phyloP scores from a whole-genome alignment of 768 basidiomycete species.

The Leccinum uliginosum region DNA sequence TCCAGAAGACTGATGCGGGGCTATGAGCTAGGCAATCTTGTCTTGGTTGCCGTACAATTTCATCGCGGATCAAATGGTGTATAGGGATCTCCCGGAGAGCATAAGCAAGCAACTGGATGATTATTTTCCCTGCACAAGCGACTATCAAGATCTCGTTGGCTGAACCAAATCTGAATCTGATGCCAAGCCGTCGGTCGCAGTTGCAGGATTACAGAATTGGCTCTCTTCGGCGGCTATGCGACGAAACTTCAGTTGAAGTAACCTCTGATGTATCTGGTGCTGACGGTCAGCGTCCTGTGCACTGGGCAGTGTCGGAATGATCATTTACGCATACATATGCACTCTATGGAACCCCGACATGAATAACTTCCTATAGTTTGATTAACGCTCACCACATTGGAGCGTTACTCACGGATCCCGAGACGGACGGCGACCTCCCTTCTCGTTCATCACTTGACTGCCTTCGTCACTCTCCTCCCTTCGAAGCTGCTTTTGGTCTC shows the following conservation, averaged over 20 bases:
- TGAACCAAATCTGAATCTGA: not conserved
- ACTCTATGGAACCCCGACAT: too few relatives aligned
- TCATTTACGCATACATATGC: too few relatives aligned
- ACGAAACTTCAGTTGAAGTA: not conserved
- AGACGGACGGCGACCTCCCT: too few relatives aligned
- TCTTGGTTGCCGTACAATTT: not conserved
- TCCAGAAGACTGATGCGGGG: conserved; percentile 14
- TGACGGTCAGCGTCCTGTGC: not conserved
- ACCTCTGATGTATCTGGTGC: not conserved
- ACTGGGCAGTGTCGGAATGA: not conserved
- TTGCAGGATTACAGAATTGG: not conserved
- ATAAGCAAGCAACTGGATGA: not conserved
- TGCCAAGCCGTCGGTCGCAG: not conserved
- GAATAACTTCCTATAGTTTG: too few relatives aligned
- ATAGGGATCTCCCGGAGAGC: not conserved
- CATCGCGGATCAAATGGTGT: conserved; percentile 8
- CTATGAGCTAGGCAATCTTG: not conserved
- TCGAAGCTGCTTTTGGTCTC: conserved; percentile 39
- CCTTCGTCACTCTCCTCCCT: conserved; percentile 49
- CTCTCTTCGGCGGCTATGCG: not conserved
- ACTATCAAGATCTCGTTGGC: not conserved
- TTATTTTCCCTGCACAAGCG: not conserved
- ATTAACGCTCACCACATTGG: too few relatives aligned
- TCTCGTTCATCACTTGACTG: conserved; percentile 53
- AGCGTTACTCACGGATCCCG: too few relatives aligned